These are phyloP conservation scores for Geotrichum restrictum DNA, from an alignment of 1,139 yeast genomes.

Conservation along the genomic window DNA sequence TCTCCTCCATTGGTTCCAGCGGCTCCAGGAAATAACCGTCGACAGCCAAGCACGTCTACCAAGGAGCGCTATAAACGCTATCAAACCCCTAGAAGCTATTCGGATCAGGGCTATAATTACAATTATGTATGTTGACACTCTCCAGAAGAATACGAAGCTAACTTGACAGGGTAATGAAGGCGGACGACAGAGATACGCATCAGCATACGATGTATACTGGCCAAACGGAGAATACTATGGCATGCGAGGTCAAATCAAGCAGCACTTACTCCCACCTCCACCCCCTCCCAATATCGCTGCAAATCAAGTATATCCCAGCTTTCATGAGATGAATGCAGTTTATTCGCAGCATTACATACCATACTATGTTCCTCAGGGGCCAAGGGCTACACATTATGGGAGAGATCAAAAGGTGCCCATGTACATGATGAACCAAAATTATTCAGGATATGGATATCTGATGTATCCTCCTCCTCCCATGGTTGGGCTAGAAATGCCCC, in stretches of 20 bases:
- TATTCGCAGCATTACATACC: slow-evolving; percentile 15
- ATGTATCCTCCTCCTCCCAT: slow-evolving; percentile 16
- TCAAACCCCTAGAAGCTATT: slow-evolving; percentile 15
- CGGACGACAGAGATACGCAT: slow-evolving; percentile 11
- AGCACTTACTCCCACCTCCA: slow-evolving; percentile 16
- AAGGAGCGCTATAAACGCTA: slow-evolving; percentile 3
- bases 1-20: slow-evolving; percentile 20
- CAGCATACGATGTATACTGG: slow-evolving; percentile 13
- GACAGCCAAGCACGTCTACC: slow-evolving; percentile 6
- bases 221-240: slow-evolving; percentile 7
- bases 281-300: slow-evolving; percentile 7
- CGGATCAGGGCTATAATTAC: slow-evolving; percentile 13
- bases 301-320: slow-evolving; percentile 16
- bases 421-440: slow-evolving; percentile 10
- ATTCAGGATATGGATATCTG: slow-evolving; percentile 13
- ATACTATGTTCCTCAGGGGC: slow-evolving; percentile 6
- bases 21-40: slow-evolving; percentile 8
- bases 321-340: slow-evolving; percentile 17
- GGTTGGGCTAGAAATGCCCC: slow-evolving; percentile 5
- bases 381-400: background rate
- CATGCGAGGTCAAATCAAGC: slow-evolving; percentile 6
- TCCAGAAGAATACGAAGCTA: background rate
- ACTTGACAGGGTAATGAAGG: slow-evolving; percentile 14
- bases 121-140: slow-evolving; percentile 3
- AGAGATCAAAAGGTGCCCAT: slow-evolving; percentile 8